Conservation (phyloP, 2,329 filamentous ascomycete species). For the Plenodomus tracheiphilus region DNA sequence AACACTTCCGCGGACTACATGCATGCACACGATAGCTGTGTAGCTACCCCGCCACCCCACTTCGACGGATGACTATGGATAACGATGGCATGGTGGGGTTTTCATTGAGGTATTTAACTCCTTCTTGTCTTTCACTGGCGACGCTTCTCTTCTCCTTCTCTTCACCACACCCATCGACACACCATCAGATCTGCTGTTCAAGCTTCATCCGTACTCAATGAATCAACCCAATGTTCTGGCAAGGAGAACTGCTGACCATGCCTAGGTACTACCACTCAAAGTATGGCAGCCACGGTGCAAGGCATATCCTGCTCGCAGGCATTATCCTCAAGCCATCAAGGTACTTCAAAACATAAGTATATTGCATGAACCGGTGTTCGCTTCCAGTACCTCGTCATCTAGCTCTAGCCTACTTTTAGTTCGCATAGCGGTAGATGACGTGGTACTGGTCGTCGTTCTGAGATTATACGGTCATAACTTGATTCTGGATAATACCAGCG, state of each 20-base stretch:
- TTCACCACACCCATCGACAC: not conserved
- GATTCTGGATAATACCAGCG: conserved; percentile 99
- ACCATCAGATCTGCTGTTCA: not conserved
- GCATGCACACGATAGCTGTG: conserved; percentile 14
- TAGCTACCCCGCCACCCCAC: conserved; percentile 23
- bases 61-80: conserved; percentile 27
- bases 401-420: not conserved
- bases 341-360: conserved; percentile 46
- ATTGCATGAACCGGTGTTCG: conserved; percentile 50
- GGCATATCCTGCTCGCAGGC: conserved; percentile 36
- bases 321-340: conserved; percentile 43
- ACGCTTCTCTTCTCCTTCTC: conserved; percentile 1
- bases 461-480: conserved; percentile 96
- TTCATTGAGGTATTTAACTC: conserved; percentile 24
- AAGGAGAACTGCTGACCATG: conserved; percentile 23
- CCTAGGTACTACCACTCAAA: conserved; percentile 23
- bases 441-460: conserved; percentile 55
- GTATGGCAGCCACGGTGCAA: conserved; percentile 38
- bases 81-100: conserved; percentile 9
- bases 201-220: conserved; percentile 23
- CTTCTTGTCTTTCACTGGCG: not conserved
- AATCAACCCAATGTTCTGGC: not conserved
- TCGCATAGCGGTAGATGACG: not conserved
- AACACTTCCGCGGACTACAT: conserved; percentile 8
- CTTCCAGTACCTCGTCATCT: conserved; percentile 16